A percentile compares a stretch with the other conserved stretches of the same genome.
Conservation (phyloP, 805 yeast genomes). For the Kuraishia piskuri region DNA sequence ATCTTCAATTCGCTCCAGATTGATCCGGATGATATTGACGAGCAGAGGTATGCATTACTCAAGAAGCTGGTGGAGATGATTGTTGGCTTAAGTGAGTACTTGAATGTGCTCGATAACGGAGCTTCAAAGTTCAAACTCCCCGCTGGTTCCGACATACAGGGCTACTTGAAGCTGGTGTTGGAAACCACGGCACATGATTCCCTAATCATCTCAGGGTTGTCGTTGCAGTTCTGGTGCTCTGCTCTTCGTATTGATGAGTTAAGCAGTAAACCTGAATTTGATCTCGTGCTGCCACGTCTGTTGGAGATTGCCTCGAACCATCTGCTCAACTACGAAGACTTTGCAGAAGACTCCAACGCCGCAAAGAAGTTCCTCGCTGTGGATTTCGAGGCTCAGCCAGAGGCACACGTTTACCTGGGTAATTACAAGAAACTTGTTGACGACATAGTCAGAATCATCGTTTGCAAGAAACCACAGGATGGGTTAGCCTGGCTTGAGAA, state of each 20-base stretch:
- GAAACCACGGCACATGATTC: constrained; percentile 79
- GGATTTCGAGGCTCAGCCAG: constrained; percentile 86
- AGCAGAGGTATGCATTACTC: constrained; percentile 66
- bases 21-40: constrained; percentile 60
- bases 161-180: constrained; percentile 66
- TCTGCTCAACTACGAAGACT: constrained; percentile 61
- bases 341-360: constrained; percentile 57
- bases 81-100: constrained; percentile 74
- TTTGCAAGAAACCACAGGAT: constrained; percentile 78
- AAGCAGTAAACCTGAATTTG: constrained; percentile 46
- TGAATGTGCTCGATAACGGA: constrained; percentile 36
- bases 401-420: constrained; percentile 63
- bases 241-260: constrained; percentile 75
- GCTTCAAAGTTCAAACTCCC: constrained; percentile 30
- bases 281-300: constrained; percentile 52
- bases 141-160: constrained; percentile 51
- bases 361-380: constrained; percentile 55
- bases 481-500: constrained; percentile 77
- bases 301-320: constrained; percentile 73
- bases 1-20: constrained; percentile 56
- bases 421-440: constrained; percentile 81
- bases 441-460: constrained; percentile 81
- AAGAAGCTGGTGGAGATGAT: constrained; percentile 93
- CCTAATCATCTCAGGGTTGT: constrained; percentile 81
- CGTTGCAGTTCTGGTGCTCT: constrained; percentile 91